A percentile compares a stretch with the other conserved stretches of the same genome.
Evolutionary conservation across 805 yeast genomes (phyloP).

Genomic region (Hanseniaspora guilliermondii): DNA sequence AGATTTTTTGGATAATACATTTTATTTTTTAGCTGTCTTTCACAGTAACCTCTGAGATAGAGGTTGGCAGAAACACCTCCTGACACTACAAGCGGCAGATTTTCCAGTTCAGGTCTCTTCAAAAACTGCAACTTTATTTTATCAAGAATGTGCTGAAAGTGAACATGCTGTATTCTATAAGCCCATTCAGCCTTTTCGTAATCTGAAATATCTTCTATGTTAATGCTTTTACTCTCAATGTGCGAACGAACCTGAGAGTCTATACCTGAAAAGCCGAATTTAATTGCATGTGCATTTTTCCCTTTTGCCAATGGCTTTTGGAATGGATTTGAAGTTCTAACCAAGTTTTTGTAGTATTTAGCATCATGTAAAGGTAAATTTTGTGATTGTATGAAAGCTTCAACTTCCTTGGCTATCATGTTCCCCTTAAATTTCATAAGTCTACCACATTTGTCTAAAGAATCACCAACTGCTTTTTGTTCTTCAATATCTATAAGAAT

Average conservation of each 20-base stretch:
- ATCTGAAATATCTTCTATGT: constrained; percentile 6
- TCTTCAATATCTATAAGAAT: constrained; percentile 66
- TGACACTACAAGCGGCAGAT: constrained; percentile 55
- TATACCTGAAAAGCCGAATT: constrained; percentile 4
- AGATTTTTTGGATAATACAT: constrained; percentile 21
- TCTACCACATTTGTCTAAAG: constrained; percentile 84
- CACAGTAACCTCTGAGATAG: constrained; percentile 39
- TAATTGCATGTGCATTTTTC: constrained; percentile 41
- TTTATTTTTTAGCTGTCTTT: constrained; percentile 24
- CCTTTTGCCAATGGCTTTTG: constrained; percentile 48
- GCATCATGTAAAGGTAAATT: constrained; percentile 12
- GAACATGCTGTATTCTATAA: constrained; percentile 45
- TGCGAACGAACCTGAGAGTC: constrained; percentile 1
- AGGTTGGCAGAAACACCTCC: constrained; percentile 90
- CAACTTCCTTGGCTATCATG: constrained; percentile 79
- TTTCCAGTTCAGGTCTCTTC: constrained; percentile 23
- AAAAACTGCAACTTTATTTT: constrained; percentile 42
- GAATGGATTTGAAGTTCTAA: constrained; percentile 32
- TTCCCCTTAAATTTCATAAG: constrained; percentile 67
- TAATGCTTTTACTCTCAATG: neutral
- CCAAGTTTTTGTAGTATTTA: constrained; percentile 4
- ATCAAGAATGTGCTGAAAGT: constrained; percentile 61
- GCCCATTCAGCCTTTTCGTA: constrained; percentile 31
- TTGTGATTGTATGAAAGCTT: constrained; percentile 35
- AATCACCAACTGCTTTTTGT: constrained; percentile 77